Base-by-base conservation (phyloP, 768 basidiomycete genomes). In the Tulasnella sp. region DNA sequence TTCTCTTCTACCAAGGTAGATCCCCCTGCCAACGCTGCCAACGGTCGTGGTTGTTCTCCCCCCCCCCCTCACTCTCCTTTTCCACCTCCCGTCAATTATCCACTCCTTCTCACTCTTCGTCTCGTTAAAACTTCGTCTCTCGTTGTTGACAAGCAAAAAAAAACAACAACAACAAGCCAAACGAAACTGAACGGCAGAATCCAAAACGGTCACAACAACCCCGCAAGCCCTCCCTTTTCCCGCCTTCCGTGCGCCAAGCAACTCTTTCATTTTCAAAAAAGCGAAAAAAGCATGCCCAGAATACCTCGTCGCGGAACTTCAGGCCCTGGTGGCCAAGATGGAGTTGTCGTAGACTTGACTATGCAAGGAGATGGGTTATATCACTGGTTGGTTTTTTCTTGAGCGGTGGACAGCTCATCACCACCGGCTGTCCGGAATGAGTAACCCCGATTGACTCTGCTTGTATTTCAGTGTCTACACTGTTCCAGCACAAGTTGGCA, bases 401-500 rank as follows among this genome's bases (percentile, higher is more conserved):
- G 70, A 36, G 40, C 37, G 37, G 45, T 22, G 45, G 45, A 49
- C 45, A 49, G 45, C 45, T 49, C 45, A 49, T 49, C n/a, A n/a
- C n/a, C n/a, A 22, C 19, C 45, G 19, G 45, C 45, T 22, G 67
- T 15, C 67, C 22, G 67, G 14, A 31, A 67, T 25, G 31, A 31
- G 37, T 15, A 31, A 31, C 3, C 25, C 37, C 25, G 22, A 31
- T 38, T 74, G 45, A 74, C 39, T 19, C 15, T 37, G 12, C 15
- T 49, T 49, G 4, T 19, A 49, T 14, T 29, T 37, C 79, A 93
- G 92, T 36, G 85, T 87, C 5, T 93, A 93, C 81, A 89, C 89
- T 1, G 82, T 92, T n/a, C 85, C 88, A 3, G 83, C 91, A 5
- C 82, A 80, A 25, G 84, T 92, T 31, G 91, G 92, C 14, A 73